Evolutionary conservation across 1,284 basidiomycete species (phyloP).

Genomic region (Cutaneotrichosporon spelunceum): DNA sequence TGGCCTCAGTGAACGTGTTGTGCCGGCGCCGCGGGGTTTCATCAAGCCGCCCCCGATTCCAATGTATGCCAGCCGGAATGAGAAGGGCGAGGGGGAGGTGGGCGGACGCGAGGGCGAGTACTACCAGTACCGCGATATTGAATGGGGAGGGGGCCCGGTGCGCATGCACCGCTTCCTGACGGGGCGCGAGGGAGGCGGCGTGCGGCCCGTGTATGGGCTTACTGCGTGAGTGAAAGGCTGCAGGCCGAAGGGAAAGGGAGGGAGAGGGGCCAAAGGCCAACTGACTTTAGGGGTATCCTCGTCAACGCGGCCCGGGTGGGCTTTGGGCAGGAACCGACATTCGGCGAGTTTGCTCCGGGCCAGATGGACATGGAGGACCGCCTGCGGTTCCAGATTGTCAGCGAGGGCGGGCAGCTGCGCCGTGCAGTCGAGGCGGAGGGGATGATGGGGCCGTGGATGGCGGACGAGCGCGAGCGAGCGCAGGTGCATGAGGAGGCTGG

Average conservation of each 20-base stretch:
- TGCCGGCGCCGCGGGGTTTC: conserved; percentile 16
- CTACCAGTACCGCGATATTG: conserved; percentile 62
- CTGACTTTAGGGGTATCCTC: conserved; percentile 60
- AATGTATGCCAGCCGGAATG: conserved; percentile 22
- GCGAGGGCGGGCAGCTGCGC: conserved; percentile 56
- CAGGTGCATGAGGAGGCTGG: too few species aligned
- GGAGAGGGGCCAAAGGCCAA: background rate
- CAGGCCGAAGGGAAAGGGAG: background rate
- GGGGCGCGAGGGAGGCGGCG: conserved; percentile 70
- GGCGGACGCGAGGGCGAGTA: conserved; percentile 53
- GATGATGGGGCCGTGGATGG: conserved; percentile 32
- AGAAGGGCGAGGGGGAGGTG: conserved; percentile 20
- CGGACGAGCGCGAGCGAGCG: conserved; percentile 17
- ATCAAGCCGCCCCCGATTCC: conserved; percentile 33
- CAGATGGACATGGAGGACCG: conserved; percentile 59
- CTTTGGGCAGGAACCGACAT: conserved; percentile 61
- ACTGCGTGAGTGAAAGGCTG: conserved; percentile 60
- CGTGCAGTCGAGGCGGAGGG: conserved; percentile 59
- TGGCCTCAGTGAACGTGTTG: conserved; percentile 31
- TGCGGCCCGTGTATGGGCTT: conserved; percentile 76
- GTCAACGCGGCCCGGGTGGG: conserved; percentile 66
- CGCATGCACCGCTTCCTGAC: conserved; percentile 75
- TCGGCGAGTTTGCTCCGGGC: conserved; percentile 60
- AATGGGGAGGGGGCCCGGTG: conserved; percentile 52
- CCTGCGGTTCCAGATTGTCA: conserved; percentile 58